phyloP scores from a whole-genome alignment of 352 stramenopile genomes.

The Pythium sukuiense region DNA sequence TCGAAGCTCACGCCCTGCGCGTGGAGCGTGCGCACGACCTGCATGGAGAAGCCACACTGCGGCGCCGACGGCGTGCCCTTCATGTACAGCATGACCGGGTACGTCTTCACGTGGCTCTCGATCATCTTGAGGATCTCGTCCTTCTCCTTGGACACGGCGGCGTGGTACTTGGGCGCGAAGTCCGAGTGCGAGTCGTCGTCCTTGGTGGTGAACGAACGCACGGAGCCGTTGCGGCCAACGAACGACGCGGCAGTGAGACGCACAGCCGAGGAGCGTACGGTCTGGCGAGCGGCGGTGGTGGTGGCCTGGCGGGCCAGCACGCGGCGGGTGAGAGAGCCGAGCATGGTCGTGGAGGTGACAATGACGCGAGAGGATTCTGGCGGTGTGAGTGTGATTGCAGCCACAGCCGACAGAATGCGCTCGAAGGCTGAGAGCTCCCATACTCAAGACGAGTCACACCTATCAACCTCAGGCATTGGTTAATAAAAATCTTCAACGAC shows the following conservation, averaged over 20 bases:
- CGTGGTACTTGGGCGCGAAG: slow-evolving; percentile 88
- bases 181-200: slow-evolving; percentile 83
- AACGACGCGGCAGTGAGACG: slow-evolving; percentile 9
- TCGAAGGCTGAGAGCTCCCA: background rate
- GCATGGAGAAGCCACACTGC: slow-evolving; percentile 97
- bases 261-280: slow-evolving; percentile 6
- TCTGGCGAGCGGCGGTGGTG: background rate
- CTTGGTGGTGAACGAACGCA: slow-evolving; percentile 49
- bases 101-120: slow-evolving; percentile 86
- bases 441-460: background rate
- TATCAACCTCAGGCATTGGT: background rate
- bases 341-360: slow-evolving; percentile 13
- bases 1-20: slow-evolving; percentile 94
- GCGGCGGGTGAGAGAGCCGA: slow-evolving; percentile 24
- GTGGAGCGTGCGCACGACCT: slow-evolving; percentile 95
- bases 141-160: slow-evolving; percentile 81
- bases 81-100: slow-evolving; percentile 99
- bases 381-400: slow-evolving; percentile 1
- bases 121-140: slow-evolving; percentile 91
- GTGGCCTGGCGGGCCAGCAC: slow-evolving; percentile 15
- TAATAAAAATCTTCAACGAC: background rate
- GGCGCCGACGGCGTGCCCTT: slow-evolving; percentile 97
- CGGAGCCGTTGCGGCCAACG: background rate
- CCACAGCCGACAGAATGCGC: slow-evolving; percentile 18
- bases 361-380: slow-evolving; percentile 7